Conservation (phyloP, 129 eudicot genomes). For the Rutidosis leptorrhynchoides region DNA sequence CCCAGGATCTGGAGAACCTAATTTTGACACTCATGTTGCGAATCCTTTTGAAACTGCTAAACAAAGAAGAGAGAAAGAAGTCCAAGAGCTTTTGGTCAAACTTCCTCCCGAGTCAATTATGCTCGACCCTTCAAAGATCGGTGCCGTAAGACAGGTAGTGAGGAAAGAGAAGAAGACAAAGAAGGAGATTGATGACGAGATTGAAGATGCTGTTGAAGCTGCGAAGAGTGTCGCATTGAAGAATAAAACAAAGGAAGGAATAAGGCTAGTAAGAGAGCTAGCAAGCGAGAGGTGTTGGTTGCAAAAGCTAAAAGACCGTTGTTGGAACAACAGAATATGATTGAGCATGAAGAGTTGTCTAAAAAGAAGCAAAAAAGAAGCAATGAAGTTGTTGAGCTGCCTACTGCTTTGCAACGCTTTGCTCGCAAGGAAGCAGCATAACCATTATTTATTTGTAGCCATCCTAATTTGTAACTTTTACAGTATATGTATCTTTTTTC, state of each 20-base stretch:
- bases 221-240: constrained; percentile 48
- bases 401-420: constrained; percentile 67
- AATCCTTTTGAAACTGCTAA: constrained; percentile 80
- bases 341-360: constrained; percentile 30
- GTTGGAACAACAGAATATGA: constrained; percentile 40
- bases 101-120: constrained; percentile 90
- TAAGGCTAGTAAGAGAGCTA: constrained; percentile 66
- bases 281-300: constrained; percentile 61
- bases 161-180: constrained; percentile 46
- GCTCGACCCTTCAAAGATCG: constrained; percentile 84
- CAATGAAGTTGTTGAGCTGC: constrained; percentile 36
- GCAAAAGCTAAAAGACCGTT: constrained; percentile 59
- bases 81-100: constrained; percentile 70
- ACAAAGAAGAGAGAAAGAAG: constrained; percentile 85
- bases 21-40: constrained; percentile 88
- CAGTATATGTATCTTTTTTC: no score
- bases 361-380: constrained; percentile 57
- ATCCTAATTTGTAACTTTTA: no score
- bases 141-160: no score
- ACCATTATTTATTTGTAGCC: no score
- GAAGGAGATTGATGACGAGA: constrained; percentile 47
- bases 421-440: no score
- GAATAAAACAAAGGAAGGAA: constrained; percentile 52
- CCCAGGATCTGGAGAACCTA: constrained; percentile 95
- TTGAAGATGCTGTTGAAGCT: constrained; percentile 61